Evolutionary conservation across 225 moss, liverwort and hornwort genomes (phyloP).

Genomic region (Ulota crispa): DNA sequence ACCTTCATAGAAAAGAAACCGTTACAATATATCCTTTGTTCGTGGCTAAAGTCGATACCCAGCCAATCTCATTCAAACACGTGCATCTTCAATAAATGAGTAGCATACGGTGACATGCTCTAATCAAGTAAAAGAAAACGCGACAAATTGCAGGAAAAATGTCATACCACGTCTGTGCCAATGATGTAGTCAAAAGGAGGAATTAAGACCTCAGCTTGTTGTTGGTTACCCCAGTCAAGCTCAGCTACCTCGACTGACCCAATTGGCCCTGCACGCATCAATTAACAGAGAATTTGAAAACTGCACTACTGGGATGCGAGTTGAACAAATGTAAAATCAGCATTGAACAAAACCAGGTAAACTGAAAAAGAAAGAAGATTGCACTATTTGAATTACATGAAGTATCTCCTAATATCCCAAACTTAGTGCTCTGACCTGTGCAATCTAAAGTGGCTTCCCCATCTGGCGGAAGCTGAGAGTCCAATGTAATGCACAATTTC

Average conservation of each 20-base stretch:
- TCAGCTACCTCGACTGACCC: slow-evolving; percentile 83
- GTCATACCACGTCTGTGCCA: slow-evolving; percentile 88
- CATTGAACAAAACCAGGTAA: not conserved
- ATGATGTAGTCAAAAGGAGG: slow-evolving; percentile 97
- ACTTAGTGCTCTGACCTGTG: not conserved
- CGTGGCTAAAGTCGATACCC: not conserved
- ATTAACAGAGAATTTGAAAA: not conserved
- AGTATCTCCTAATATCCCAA: not conserved
- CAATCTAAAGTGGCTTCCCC: not conserved
- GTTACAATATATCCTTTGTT: not conserved
- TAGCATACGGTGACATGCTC: not conserved
- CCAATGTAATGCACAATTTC: not conserved
- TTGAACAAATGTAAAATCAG: not conserved
- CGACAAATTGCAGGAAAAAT: slow-evolving; percentile 8
- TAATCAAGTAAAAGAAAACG: not conserved
- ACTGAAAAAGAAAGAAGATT: not conserved
- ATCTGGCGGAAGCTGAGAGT: not conserved
- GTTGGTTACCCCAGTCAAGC: slow-evolving; percentile 84
- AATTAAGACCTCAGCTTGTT: slow-evolving; percentile 60
- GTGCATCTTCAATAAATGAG: not conserved
- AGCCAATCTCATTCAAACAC: not conserved
- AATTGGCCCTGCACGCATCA: slow-evolving; percentile 59
- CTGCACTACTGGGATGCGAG: not conserved
- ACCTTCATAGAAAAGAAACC: slow-evolving; percentile 53
- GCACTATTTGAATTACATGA: not conserved